Evolutionary conservation across 2,329 filamentous ascomycete genomes (phyloP).

Genomic region (Cladosporium phlei): DNA sequence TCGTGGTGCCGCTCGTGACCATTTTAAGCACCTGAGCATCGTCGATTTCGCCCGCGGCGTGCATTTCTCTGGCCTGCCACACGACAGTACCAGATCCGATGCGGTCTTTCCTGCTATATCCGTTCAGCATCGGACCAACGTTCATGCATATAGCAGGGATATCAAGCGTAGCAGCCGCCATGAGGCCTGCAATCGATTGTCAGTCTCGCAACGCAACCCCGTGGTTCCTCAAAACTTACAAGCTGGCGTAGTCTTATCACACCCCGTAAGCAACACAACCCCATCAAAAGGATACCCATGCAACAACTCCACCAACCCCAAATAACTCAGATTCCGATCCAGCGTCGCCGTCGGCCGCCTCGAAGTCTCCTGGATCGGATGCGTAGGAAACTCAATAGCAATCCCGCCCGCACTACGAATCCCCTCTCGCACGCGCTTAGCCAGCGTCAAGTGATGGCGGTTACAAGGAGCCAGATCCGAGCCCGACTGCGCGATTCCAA

Average conservation of each 20-base stretch:
- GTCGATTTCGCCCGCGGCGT: constrained; percentile 26
- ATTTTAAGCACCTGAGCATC: constrained; percentile 26
- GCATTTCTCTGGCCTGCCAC: constrained; percentile 29
- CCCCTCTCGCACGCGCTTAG: constrained; percentile 28
- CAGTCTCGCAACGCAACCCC: too few relatives aligned
- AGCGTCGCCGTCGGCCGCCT: constrained; percentile 28
- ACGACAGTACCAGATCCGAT: constrained; percentile 28
- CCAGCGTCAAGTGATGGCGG: constrained; percentile 26
- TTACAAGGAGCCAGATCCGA: constrained; percentile 30
- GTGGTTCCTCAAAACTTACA: too few relatives aligned
- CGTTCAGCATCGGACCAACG: constrained; percentile 31
- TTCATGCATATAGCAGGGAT: constrained; percentile 30
- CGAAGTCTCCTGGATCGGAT: constrained; percentile 29
- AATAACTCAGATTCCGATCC: constrained; percentile 28
- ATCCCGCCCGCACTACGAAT: constrained; percentile 28
- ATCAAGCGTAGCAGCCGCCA: constrained; percentile 30
- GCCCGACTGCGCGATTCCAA: constrained; percentile 29
- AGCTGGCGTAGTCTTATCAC: constrained; percentile 31
- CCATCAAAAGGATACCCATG: constrained; percentile 31
- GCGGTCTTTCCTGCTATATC: constrained; percentile 21
- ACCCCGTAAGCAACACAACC: constrained; percentile 28
- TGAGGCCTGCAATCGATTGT: too few relatives aligned
- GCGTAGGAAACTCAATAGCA: constrained; percentile 30
- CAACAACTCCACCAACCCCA: constrained; percentile 28
- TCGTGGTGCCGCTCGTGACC: constrained; percentile 26